Conservation (phyloP, 352 stramenopile genomes). For the Pythium apleroticum region DNA sequence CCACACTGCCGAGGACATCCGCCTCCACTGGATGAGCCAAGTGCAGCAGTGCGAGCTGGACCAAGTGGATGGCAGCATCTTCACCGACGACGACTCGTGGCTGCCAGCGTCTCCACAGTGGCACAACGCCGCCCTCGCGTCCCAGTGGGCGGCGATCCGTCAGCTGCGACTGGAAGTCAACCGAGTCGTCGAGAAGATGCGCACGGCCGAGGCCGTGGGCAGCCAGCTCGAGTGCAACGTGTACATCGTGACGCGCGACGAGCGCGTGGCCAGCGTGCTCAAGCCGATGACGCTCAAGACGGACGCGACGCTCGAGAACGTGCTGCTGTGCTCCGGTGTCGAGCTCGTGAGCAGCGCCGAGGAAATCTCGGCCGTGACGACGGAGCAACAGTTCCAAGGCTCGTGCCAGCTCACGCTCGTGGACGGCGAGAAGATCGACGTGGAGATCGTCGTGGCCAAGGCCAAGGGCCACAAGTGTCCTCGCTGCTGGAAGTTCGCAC, state of each 20-base stretch:
- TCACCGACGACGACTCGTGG: slow-evolving; percentile 60
- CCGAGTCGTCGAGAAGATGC: slow-evolving; percentile 73
- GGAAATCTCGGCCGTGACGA: slow-evolving; percentile 1
- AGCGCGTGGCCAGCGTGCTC: slow-evolving; percentile 45
- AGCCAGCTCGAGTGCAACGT: slow-evolving; percentile 82
- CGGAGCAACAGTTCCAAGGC: slow-evolving; percentile 27
- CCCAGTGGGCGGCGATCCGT: slow-evolving; percentile 89
- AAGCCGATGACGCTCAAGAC: slow-evolving; percentile 53
- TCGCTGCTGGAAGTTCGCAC: slow-evolving; percentile 86
- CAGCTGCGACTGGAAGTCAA: slow-evolving; percentile 85
- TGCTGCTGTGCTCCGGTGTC: slow-evolving; percentile 72
- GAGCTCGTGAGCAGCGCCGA: slow-evolving; percentile 35
- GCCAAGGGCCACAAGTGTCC: slow-evolving; percentile 84
- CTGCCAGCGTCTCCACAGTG: slow-evolving; percentile 54
- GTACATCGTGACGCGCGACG: slow-evolving; percentile 38
- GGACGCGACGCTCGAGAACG: slow-evolving; percentile 58
- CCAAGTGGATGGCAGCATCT: slow-evolving; percentile 68
- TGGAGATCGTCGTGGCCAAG: slow-evolving; percentile 56
- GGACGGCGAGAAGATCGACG: slow-evolving; percentile 40
- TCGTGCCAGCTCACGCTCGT: slow-evolving; percentile 30
- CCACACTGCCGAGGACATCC: slow-evolving; percentile 97
- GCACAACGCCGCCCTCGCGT: slow-evolving; percentile 48
- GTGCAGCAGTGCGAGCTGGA: slow-evolving; percentile 46
- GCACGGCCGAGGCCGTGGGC: slow-evolving; percentile 47
- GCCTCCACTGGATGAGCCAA: slow-evolving; percentile 78